Evolutionary conservation across 495 filamentous ascomycete species (phyloP).

Genomic region (Aspergillus sclerotioniger): DNA sequence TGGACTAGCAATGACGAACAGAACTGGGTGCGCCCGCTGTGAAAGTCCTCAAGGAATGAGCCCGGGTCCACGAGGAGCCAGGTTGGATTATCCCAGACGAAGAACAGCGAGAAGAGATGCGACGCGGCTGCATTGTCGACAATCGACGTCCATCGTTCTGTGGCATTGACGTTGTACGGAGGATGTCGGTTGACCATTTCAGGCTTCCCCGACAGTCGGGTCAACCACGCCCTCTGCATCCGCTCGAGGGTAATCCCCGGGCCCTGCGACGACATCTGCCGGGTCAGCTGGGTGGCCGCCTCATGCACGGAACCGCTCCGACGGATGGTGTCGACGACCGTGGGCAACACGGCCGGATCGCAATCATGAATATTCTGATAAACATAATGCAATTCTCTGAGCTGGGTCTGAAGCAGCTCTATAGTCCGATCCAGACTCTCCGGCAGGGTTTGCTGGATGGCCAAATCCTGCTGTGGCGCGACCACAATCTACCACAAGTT

Average conservation of each 20-base stretch:
- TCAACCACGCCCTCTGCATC: constrained; percentile 3
- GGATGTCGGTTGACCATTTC: constrained; percentile 1
- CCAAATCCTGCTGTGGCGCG: not conserved
- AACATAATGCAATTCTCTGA: not conserved
- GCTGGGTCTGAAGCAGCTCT: not conserved
- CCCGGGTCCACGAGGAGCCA: constrained; percentile 1
- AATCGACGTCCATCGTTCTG: not conserved
- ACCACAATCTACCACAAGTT: not conserved
- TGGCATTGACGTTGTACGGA: not conserved
- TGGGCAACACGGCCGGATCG: not conserved
- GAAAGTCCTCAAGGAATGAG: not conserved
- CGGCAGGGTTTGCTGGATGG: not conserved
- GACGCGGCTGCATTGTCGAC: not conserved
- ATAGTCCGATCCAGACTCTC: not conserved
- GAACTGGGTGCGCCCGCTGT: not conserved
- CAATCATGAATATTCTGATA: not conserved
- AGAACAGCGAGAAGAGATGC: constrained; percentile 4
- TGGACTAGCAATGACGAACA: constrained; percentile 1
- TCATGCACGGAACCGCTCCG: not conserved
- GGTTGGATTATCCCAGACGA: constrained; percentile 4
- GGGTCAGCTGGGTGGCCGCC: not conserved
- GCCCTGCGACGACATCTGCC: not conserved
- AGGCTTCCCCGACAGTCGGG: not conserved
- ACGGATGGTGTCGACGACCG: not conserved
- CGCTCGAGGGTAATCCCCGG: not conserved